These are phyloP conservation scores for Penicillium salamii DNA, from an alignment of 495 filamentous ascomycete genomes.

Conservation along the genomic window DNA sequence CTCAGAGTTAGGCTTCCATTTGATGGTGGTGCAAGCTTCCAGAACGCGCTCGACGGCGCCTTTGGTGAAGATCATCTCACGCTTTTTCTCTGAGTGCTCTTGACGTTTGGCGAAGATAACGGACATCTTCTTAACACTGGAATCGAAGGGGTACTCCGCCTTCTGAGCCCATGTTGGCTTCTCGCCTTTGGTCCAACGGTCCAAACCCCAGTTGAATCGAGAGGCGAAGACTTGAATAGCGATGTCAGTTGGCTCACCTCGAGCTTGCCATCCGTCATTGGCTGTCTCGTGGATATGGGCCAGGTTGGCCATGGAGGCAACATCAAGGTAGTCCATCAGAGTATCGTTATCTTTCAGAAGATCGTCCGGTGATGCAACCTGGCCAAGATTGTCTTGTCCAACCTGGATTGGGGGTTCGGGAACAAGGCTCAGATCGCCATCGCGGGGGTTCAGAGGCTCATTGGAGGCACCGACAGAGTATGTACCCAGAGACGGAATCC, in stretches of 20 bases:
- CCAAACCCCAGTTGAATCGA: slow-evolving; percentile 59
- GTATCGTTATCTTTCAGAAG: slow-evolving; percentile 37
- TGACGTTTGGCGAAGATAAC: slow-evolving; percentile 50
- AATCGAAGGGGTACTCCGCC: slow-evolving; percentile 66
- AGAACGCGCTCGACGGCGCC: slow-evolving; percentile 79
- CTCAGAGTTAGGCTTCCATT: slow-evolving; percentile 35
- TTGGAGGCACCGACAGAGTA: slow-evolving; percentile 57
- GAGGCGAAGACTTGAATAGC: slow-evolving; percentile 67
- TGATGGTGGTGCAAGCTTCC: slow-evolving; percentile 59
- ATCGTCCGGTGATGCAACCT: slow-evolving; percentile 21
- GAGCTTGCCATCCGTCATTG: slow-evolving; percentile 54
- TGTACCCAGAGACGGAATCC: slow-evolving; percentile 66
- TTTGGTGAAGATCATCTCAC: slow-evolving; percentile 63
- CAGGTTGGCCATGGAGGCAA: slow-evolving; percentile 64
- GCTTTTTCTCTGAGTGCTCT: slow-evolving; percentile 21
- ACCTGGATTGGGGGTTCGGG: slow-evolving; percentile 34
- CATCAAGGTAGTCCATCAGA: slow-evolving; percentile 55
- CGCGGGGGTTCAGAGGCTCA: slow-evolving; percentile 55
- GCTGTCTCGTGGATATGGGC: slow-evolving; percentile 53
- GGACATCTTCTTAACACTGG: slow-evolving; percentile 67
- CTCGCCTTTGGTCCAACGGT: slow-evolving; percentile 49
- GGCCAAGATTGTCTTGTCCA: slow-evolving; percentile 15
- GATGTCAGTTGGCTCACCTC: slow-evolving; percentile 67
- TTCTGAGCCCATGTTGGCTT: slow-evolving; percentile 53
- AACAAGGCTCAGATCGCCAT: slow-evolving; percentile 49